phyloP scores from a whole-genome alignment of 2,329 filamentous ascomycete genomes.

The Ceratocystis papillata region DNA sequence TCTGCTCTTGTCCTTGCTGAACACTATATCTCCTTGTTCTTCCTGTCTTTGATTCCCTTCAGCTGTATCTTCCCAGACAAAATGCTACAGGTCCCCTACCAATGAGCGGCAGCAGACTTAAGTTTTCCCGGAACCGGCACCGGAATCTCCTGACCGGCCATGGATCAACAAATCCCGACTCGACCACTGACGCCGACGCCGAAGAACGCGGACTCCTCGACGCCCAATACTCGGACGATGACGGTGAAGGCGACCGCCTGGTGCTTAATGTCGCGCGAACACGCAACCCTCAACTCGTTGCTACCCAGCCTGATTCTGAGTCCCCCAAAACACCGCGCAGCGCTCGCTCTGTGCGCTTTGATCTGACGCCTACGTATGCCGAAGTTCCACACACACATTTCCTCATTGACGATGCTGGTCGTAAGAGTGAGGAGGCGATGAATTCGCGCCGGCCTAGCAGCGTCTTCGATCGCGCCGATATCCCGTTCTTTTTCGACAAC shows the following conservation, averaged over 20 bases:
- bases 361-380: conserved; percentile 41
- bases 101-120: conserved; percentile 22
- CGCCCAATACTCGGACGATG: conserved; percentile 25
- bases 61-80: conserved; percentile 9
- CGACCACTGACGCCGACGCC: conserved; percentile 25
- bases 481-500: conserved; percentile 23
- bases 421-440: conserved; percentile 23
- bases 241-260: conserved; percentile 23
- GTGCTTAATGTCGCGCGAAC: conserved; percentile 22
- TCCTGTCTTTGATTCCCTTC: conserved; percentile 2
- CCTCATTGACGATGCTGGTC: conserved; percentile 20
- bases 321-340: conserved; percentile 46
- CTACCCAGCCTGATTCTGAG: conserved; percentile 14
- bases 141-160: conserved; percentile 19
- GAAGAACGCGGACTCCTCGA: conserved; percentile 27
- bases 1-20: background rate
- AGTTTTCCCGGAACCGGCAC: conserved; percentile 23
- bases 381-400: conserved; percentile 30
- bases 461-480: conserved; percentile 21
- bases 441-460: conserved; percentile 21
- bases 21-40: background rate
- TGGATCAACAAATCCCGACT: conserved; percentile 13
- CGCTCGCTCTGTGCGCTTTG: conserved; percentile 65
- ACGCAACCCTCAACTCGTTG: conserved; percentile 17
- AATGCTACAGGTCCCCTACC: conserved; percentile 21